These are phyloP conservation scores for Neophaeococcomyces mojaviensis DNA, from an alignment of 2,329 filamentous ascomycete genomes.

Conservation along the genomic window DNA sequence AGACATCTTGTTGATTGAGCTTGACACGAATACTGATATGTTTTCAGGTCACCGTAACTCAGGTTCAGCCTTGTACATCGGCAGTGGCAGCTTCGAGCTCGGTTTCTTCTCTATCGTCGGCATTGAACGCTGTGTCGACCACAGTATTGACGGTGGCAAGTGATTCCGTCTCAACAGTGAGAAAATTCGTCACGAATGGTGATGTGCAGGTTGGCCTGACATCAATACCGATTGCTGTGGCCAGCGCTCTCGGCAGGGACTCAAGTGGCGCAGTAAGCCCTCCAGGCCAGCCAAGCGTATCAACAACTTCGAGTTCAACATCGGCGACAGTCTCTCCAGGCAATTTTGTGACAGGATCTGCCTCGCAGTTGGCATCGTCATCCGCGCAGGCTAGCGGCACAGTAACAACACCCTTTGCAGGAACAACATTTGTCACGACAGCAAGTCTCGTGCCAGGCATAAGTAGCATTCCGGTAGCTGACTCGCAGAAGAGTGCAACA, in stretches of 20 bases:
- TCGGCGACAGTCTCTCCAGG: background rate
- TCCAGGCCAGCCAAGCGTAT: background rate
- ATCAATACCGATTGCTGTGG: slow-evolving; percentile 18
- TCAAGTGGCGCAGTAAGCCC: background rate
- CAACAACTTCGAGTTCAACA: background rate
- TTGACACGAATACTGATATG: background rate
- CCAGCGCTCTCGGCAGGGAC: slow-evolving; percentile 9
- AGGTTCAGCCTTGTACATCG: slow-evolving; percentile 13
- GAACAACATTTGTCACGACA: slow-evolving; percentile 6
- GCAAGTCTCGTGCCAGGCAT: background rate
- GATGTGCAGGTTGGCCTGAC: slow-evolving; percentile 17
- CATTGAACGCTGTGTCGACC: slow-evolving; percentile 2
- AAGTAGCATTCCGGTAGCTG: slow-evolving; percentile 1
- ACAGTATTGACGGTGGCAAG: slow-evolving; percentile 4
- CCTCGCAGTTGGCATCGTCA: background rate
- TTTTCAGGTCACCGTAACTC: slow-evolving; percentile 16
- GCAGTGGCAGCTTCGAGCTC: slow-evolving; percentile 16
- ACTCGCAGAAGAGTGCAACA: background rate
- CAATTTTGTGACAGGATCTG: background rate
- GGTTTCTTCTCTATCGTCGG: background rate
- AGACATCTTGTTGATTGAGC: slow-evolving; percentile 3
- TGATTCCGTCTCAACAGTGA: background rate
- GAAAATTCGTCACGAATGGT: slow-evolving; percentile 7
- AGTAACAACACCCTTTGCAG: background rate
- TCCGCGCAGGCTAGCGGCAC: background rate